A percentile compares a stretch with the other conserved stretches of the same genome.
Conservation (phyloP, 202 grass and related monocot genomes). For the Tripidium arundinaceum region DNA sequence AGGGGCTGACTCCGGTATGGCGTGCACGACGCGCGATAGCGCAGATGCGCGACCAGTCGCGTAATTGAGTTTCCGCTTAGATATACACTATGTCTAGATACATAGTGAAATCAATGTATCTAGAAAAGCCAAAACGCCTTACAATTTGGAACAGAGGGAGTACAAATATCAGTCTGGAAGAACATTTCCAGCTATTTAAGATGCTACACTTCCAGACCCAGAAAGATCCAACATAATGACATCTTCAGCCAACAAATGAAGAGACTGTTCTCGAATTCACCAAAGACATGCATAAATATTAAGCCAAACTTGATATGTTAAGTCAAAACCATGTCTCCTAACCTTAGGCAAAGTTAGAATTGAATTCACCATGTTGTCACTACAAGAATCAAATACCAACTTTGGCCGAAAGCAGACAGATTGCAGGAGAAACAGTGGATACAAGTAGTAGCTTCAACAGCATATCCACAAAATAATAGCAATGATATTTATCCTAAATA, state of each 20-base stretch:
- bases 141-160: too few relatives aligned
- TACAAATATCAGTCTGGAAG: background rate
- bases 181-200: background rate
- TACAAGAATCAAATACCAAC: background rate
- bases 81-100: too few relatives aligned
- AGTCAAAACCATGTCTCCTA: background rate
- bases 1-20: too few relatives aligned
- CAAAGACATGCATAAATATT: background rate
- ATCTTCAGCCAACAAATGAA: background rate
- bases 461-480: background rate
- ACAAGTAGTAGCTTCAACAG: slow-evolving; percentile 1
- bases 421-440: background rate
- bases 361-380: background rate
- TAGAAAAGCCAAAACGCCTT: too few relatives aligned
- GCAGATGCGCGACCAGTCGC: too few relatives aligned
- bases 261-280: background rate
- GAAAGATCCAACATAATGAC: slow-evolving; percentile 1
- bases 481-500: background rate
- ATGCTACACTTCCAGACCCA: background rate
- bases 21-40: too few relatives aligned
- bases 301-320: background rate
- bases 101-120: too few relatives aligned
- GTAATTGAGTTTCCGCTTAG: too few relatives aligned
- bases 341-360: background rate
- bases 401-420: slow-evolving; percentile 7